Evolutionary conservation across 2,329 filamentous ascomycete genomes (phyloP).

Genomic region (Neoscytalidium dimidiatum): DNA sequence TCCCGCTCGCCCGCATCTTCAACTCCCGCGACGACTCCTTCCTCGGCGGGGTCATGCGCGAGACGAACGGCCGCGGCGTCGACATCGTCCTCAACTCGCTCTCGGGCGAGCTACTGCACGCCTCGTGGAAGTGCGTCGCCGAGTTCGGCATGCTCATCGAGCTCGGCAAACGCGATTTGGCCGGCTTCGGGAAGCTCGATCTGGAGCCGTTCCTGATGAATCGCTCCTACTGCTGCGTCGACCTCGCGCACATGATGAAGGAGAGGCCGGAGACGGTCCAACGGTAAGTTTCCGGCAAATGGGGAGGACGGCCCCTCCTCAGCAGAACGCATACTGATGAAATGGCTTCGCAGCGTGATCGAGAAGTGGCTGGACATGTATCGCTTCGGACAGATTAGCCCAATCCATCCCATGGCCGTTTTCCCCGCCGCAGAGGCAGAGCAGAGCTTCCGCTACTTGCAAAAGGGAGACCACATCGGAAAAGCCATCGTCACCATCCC

Average conservation of each 20-base stretch:
- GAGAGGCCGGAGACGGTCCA: background rate
- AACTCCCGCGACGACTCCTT: slow-evolving; percentile 28
- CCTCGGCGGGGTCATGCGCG: slow-evolving; percentile 22
- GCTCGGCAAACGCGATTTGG: slow-evolving; percentile 27
- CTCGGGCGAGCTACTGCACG: slow-evolving; percentile 28
- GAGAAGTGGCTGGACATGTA: background rate
- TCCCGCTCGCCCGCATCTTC: slow-evolving; percentile 31
- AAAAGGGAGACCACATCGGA: slow-evolving; percentile 39
- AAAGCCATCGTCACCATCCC: slow-evolving; percentile 39
- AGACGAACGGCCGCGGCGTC: slow-evolving; percentile 34
- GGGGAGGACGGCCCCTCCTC: too few species aligned
- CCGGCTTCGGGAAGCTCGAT: slow-evolving; percentile 9
- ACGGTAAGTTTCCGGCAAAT: too few species aligned
- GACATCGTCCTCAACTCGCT: slow-evolving; percentile 30
- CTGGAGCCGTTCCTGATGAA: slow-evolving; percentile 12
- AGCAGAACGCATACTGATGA: too few species aligned
- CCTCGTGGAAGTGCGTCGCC: slow-evolving; percentile 47
- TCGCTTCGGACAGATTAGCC: slow-evolving; percentile 6
- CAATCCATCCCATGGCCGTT: slow-evolving; percentile 31
- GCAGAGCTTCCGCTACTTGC: slow-evolving; percentile 34
- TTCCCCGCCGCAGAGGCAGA: slow-evolving; percentile 27
- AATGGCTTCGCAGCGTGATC: too few species aligned
- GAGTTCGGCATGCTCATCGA: slow-evolving; percentile 25
- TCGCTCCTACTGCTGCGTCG: slow-evolving; percentile 2
- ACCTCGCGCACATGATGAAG: slow-evolving; percentile 3